Conservation (phyloP, 371 early-diverging fungal species). For the Mucor sp. region DNA sequence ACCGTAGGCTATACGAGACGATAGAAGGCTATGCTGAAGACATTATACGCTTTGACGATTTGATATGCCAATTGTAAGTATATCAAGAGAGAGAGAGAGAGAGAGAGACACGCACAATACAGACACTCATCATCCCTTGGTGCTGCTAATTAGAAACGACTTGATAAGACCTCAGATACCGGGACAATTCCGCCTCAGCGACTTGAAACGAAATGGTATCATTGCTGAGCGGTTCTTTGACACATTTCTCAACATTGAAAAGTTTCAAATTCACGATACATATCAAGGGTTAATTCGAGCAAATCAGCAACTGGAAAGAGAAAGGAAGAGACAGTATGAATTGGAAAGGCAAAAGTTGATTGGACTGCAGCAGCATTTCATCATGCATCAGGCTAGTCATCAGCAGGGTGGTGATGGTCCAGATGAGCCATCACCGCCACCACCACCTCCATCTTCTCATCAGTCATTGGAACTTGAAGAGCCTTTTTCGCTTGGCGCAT, state of each 20-base stretch:
- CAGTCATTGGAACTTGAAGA: background rate
- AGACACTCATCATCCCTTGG: too few species aligned
- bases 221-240: conserved; percentile 55
- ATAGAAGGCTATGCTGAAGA: conserved; percentile 23
- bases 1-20: conserved; percentile 5
- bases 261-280: conserved; percentile 49
- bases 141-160: conserved; percentile 36
- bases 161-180: conserved; percentile 42
- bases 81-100: too few species aligned
- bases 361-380: background rate
- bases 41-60: conserved; percentile 42
- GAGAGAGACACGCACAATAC: too few species aligned
- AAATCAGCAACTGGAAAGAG: conserved; percentile 32
- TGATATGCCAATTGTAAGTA: conserved; percentile 49
- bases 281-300: conserved; percentile 38
- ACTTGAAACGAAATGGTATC: conserved; percentile 44
- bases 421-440: background rate
- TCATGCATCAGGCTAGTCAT: background rate
- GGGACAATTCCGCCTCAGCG: conserved; percentile 40
- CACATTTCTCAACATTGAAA: conserved; percentile 48
- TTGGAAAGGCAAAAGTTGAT: background rate
- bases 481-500: conserved; percentile 8
- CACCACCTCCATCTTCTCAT: too few species aligned
- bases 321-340: conserved; percentile 11
- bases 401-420: background rate